Conservation (phyloP, 1,284 basidiomycete genomes). For the Naganishia liquefaciens region DNA sequence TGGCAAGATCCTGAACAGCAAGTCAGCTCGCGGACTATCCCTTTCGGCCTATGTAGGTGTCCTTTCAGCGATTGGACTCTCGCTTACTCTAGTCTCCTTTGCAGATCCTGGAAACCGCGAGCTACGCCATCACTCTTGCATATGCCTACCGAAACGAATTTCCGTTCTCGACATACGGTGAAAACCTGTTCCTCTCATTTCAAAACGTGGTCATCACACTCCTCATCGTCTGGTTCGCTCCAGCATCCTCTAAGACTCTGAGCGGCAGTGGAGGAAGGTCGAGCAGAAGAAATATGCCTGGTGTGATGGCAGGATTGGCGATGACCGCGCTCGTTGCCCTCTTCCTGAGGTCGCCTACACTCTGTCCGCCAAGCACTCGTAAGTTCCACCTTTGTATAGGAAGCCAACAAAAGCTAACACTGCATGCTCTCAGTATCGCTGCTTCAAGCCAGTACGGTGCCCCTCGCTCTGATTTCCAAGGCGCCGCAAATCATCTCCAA, state of each 20-base stretch:
- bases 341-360: slow-evolving; percentile 56
- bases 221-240: slow-evolving; percentile 66
- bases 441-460: slow-evolving; percentile 75
- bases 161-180: slow-evolving; percentile 94
- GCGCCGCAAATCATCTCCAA: slow-evolving; percentile 83
- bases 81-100: slow-evolving; percentile 35
- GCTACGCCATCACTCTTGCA: slow-evolving; percentile 81
- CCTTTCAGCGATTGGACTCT: too few species aligned
- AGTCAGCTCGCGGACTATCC: slow-evolving; percentile 80
- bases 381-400: slow-evolving; percentile 31
- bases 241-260: slow-evolving; percentile 19
- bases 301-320: slow-evolving; percentile 55
- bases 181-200: slow-evolving; percentile 82
- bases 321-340: slow-evolving; percentile 56
- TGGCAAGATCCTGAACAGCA: slow-evolving; percentile 58
- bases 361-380: slow-evolving; percentile 47
- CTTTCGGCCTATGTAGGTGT: slow-evolving; percentile 66
- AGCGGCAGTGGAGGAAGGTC: slow-evolving; percentile 21
- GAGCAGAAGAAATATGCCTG: slow-evolving; percentile 22
- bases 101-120: slow-evolving; percentile 70
- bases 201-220: slow-evolving; percentile 81
- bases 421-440: slow-evolving; percentile 54
- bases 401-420: not conserved
- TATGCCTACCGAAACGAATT: slow-evolving; percentile 81
- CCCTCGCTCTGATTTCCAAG: slow-evolving; percentile 80